Evolutionary conservation across 2,329 filamentous ascomycete genomes (phyloP).

Genomic region (Dendryphion nanum): DNA sequence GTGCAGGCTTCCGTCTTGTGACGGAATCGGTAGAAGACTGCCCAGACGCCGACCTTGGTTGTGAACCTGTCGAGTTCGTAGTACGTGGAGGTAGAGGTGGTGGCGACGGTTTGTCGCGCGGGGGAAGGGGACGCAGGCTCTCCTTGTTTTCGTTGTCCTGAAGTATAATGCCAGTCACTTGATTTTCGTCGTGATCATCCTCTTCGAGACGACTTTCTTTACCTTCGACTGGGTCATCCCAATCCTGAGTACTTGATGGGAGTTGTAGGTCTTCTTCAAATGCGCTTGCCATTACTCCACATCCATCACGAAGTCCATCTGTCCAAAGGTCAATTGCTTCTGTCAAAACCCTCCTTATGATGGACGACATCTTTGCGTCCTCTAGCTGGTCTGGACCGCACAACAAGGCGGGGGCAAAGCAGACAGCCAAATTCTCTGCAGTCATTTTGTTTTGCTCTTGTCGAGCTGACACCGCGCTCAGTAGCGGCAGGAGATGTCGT

Average conservation of each 20-base stretch:
- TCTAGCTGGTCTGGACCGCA: slow-evolving; percentile 55
- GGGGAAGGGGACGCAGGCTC: too few relatives aligned
- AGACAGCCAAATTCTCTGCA: slow-evolving; percentile 53
- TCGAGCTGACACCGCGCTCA: slow-evolving; percentile 46
- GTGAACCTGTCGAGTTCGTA: slow-evolving; percentile 9
- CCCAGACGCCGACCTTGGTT: slow-evolving; percentile 13
- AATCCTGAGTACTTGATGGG: slow-evolving; percentile 42
- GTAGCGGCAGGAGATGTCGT: slow-evolving; percentile 53
- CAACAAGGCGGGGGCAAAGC: slow-evolving; percentile 53
- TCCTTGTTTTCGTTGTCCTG: slow-evolving; percentile 40
- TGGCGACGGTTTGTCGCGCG: too few relatives aligned
- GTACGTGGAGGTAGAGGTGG: slow-evolving; percentile 42
- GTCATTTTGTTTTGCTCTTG: slow-evolving; percentile 56
- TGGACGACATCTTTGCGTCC: slow-evolving; percentile 54
- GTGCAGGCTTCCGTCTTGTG: slow-evolving; percentile 44
- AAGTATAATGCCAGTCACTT: slow-evolving; percentile 43
- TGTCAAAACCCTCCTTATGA: slow-evolving; percentile 50
- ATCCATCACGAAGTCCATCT: slow-evolving; percentile 43
- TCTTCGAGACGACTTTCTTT: slow-evolving; percentile 15
- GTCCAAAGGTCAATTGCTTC: slow-evolving; percentile 49
- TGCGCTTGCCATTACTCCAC: slow-evolving; percentile 35
- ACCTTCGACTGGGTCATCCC: slow-evolving; percentile 48
- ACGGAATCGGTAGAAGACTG: slow-evolving; percentile 26
- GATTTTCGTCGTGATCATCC: slow-evolving; percentile 34
- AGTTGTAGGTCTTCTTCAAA: slow-evolving; percentile 43